Conservation (phyloP, 176 grass and related monocot genomes). For the Alopecurus myosuroides region DNA sequence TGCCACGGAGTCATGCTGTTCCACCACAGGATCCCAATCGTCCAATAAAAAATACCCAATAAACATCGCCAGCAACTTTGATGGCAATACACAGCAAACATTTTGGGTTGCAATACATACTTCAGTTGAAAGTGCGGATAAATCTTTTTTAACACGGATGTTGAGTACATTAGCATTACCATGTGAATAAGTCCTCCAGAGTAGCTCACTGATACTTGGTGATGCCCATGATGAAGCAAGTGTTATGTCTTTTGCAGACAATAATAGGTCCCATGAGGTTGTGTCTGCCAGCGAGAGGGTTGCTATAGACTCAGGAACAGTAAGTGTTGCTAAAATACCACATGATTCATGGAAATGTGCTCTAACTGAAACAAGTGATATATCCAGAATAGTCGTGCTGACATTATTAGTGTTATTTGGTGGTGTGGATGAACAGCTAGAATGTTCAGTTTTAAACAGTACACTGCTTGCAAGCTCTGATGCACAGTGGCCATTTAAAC, state of each 20-base stretch:
- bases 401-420: slow-evolving; percentile 14
- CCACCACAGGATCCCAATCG: slow-evolving; percentile 59
- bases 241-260: slow-evolving; percentile 56
- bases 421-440: slow-evolving; percentile 6
- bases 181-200: slow-evolving; percentile 63
- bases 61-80: slow-evolving; percentile 73
- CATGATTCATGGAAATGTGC: slow-evolving; percentile 78
- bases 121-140: slow-evolving; percentile 43
- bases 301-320: slow-evolving; percentile 55
- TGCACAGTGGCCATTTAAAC: slow-evolving; percentile 20
- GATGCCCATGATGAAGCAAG: slow-evolving; percentile 58
- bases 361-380: slow-evolving; percentile 55
- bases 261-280: slow-evolving; percentile 67
- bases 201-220: slow-evolving; percentile 46
- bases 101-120: slow-evolving; percentile 75
- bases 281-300: slow-evolving; percentile 37
- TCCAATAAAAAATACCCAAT: slow-evolving; percentile 90
- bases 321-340: slow-evolving; percentile 60
- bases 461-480: slow-evolving; percentile 17
- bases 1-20: slow-evolving; percentile 38
- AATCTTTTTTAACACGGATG: slow-evolving; percentile 58
- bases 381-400: slow-evolving; percentile 43
- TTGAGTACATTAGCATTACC: slow-evolving; percentile 55
- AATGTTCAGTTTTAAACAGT: slow-evolving; percentile 2
- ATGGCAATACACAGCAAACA: slow-evolving; percentile 75